These are phyloP conservation scores for Brassica rapa DNA, from an alignment of 345 rosid genomes.

Conservation along the genomic window DNA sequence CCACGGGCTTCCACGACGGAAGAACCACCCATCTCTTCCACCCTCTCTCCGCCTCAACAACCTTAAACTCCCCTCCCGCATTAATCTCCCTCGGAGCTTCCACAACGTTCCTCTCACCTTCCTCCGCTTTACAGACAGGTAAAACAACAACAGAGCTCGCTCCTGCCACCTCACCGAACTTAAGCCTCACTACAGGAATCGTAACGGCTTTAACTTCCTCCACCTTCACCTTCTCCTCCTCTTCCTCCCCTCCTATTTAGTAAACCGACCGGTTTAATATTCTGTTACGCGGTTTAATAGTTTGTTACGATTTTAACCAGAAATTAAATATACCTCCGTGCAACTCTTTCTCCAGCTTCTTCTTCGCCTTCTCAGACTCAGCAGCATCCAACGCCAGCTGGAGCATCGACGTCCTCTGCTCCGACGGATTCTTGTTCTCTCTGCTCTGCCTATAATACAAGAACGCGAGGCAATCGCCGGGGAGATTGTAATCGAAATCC, in stretches of 20 bases:
- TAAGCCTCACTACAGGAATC: conserved; percentile 77
- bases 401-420: conserved; percentile 50
- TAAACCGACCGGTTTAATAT: background rate
- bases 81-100: conserved; percentile 67
- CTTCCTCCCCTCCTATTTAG: conserved; percentile 36
- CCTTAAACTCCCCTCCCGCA: conserved; percentile 66
- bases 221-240: conserved; percentile 21
- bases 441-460: conserved; percentile 69
- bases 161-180: conserved; percentile 77
- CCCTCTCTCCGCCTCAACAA: conserved; percentile 74
- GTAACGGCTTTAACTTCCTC: conserved; percentile 30
- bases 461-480: conserved; percentile 83
- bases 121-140: conserved; percentile 71
- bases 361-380: conserved; percentile 62
- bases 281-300: background rate
- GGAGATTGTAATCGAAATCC: conserved; percentile 58
- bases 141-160: conserved; percentile 66
- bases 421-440: conserved; percentile 67
- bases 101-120: conserved; percentile 50
- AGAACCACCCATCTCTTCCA: conserved; percentile 92
- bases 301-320: background rate
- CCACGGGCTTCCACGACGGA: conserved; percentile 68
- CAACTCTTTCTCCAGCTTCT: conserved; percentile 47
- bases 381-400: conserved; percentile 62
- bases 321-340: conserved; percentile 29